phyloP scores from a whole-genome alignment of 768 basidiomycete species.

The Suillus bovinus region DNA sequence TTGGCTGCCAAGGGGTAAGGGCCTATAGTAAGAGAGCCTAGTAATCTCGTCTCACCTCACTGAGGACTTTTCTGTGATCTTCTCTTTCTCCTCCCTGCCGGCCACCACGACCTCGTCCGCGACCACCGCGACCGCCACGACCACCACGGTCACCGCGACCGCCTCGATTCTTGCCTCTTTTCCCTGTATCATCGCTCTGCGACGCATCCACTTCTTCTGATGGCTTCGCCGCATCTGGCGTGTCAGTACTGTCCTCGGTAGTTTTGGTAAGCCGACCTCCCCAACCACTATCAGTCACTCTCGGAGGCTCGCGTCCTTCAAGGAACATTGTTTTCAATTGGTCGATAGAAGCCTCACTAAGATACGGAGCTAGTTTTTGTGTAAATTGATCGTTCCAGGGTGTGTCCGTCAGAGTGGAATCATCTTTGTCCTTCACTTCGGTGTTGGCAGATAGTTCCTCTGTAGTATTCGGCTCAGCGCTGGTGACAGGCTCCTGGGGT shows the following conservation, averaged over 20 bases:
- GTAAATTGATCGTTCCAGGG: slow-evolving; percentile 71
- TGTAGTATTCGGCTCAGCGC: slow-evolving; percentile 8
- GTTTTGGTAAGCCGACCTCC: slow-evolving; percentile 44
- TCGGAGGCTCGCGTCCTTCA: slow-evolving; percentile 80
- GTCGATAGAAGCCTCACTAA: slow-evolving; percentile 59
- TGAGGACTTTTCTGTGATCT: slow-evolving; percentile 75
- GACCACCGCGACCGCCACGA: slow-evolving; percentile 44
- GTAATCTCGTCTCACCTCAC: slow-evolving; percentile 52
- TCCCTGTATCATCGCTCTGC: slow-evolving; percentile 30
- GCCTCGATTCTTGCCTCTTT: slow-evolving; percentile 36
- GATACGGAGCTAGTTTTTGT: slow-evolving; percentile 55
- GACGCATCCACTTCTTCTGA: slow-evolving; percentile 15
- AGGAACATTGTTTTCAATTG: slow-evolving; percentile 73
- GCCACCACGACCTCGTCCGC: slow-evolving; percentile 46
- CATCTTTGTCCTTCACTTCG: slow-evolving; percentile 17
- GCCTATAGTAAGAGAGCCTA: slow-evolving; percentile 33
- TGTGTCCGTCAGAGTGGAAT: slow-evolving; percentile 32
- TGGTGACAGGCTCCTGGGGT: slow-evolving; percentile 1
- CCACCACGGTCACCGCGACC: slow-evolving; percentile 39
- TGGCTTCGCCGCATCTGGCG: slow-evolving; percentile 11
- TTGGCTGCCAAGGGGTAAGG: slow-evolving; percentile 55
- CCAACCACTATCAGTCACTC: slow-evolving; percentile 78
- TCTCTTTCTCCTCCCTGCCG: slow-evolving; percentile 46
- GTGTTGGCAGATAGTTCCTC: slow-evolving; percentile 3
- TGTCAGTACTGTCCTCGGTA: slow-evolving; percentile 25